phyloP scores from a whole-genome alignment of 2,329 filamentous ascomycete genomes.

The Pseudogymnoascus sp. region DNA sequence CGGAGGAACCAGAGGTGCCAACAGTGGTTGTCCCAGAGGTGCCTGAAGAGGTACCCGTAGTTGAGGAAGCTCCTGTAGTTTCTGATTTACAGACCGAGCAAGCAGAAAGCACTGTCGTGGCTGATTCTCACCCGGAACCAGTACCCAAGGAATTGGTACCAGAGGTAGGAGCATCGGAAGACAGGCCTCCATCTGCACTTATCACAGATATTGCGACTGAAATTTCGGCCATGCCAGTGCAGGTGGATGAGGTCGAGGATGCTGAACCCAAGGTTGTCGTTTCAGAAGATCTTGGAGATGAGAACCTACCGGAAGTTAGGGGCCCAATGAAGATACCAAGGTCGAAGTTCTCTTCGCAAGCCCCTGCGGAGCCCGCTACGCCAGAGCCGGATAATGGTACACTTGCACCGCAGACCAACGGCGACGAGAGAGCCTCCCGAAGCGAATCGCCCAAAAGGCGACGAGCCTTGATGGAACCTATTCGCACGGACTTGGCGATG shows the following conservation, averaged over 20 bases:
- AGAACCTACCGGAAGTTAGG: conserved; percentile 10
- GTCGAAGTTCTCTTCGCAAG: conserved; percentile 25
- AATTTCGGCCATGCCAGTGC: background rate
- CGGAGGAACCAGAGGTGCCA: background rate
- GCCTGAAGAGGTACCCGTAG: background rate
- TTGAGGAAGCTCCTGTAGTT: background rate
- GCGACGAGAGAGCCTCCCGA: background rate
- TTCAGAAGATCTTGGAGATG: background rate
- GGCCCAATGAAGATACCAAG: conserved; percentile 20
- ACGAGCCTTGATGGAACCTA: conserved; percentile 40
- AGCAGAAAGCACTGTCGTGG: background rate
- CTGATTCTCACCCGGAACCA: background rate
- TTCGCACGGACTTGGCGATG: conserved; percentile 40
- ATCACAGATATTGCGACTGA: background rate
- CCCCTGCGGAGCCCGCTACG: conserved; percentile 13
- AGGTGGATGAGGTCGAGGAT: background rate
- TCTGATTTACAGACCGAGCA: background rate
- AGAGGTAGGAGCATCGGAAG: background rate
- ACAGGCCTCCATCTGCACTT: background rate
- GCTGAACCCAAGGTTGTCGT: background rate
- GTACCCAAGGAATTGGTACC: background rate
- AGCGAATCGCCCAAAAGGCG: conserved; percentile 20
- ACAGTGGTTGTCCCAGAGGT: background rate
- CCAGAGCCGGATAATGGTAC: background rate
- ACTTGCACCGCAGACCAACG: background rate